Evolutionary conservation across 257 asterid species (phyloP), one percentile per base, ranked within the genome.

Genomic region (Salvia hispanica): DNA sequence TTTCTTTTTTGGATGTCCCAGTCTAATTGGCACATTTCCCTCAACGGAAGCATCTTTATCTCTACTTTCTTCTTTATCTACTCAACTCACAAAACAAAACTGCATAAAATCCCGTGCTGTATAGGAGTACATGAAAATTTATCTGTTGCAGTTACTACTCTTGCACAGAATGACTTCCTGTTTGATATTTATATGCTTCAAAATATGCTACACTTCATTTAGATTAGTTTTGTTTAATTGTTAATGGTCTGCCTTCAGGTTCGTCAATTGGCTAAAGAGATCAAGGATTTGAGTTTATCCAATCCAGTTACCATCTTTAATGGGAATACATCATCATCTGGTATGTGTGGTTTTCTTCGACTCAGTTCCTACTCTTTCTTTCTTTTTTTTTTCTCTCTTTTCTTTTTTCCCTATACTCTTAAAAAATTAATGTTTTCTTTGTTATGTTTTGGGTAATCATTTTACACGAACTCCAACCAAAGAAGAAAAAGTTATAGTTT

Each of bases 261-360:
- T 75, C 92, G 90, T 47, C 86, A 84, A 68, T 77, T 89, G 78
- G 96, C 92, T 56, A 85, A 80, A 73, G 95, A 89, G 73, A 84
- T 89, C 76, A 86, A 84, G 86, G 92, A 89, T 65, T 67, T 89
- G 72, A 86, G 92, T 78, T 57, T 83, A 64, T 86, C 96, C 57
- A 86, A 72, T 70, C 95, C 92, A 7, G 76, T 86, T 64, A 81
- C 95, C 60, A 83, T 89, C 66, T 83, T 79, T 69, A 84, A 86
- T 25, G 89, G 86, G 74, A 81, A 83, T 73, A 69, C 96, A 71
- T 79, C 89, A 66, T 82, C 96, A 59, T 67, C 55, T 69, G 94
- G 96, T 89, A 84, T 58, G 87, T 47, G 8, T 43, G 14, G 14
- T 54, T 13, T 67, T 31, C 28, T 43, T n/a, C 25, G 16, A 13